phyloP scores from a whole-genome alignment of 2,329 filamentous ascomycete genomes.

The Aquanectria penicillioides region DNA sequence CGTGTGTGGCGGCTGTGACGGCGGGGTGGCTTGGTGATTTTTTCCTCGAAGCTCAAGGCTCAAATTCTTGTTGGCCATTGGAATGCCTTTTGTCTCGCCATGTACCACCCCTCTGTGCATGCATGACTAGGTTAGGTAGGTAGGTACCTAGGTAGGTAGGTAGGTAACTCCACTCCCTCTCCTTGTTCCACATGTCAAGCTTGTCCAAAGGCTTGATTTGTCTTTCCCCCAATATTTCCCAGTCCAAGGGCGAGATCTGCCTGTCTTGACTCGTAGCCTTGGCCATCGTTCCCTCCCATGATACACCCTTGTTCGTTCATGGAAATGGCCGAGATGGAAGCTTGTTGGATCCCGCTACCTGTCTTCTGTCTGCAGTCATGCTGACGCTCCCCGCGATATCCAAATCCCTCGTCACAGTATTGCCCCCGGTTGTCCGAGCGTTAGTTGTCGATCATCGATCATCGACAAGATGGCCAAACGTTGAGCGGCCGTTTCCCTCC shows the following conservation, averaged over 20 bases:
- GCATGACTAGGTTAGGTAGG: too few species aligned
- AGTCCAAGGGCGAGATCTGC: background rate
- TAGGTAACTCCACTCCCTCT: conserved; percentile 10
- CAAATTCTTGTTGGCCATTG: background rate
- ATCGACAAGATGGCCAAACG: background rate
- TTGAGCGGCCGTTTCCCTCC: background rate
- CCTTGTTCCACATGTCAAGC: conserved; percentile 22
- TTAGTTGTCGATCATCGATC: background rate
- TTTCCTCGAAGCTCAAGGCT: background rate
- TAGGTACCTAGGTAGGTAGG: too few species aligned
- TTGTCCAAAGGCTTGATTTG: conserved; percentile 19
- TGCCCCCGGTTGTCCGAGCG: too few species aligned
- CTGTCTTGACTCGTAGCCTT: background rate
- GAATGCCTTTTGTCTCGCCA: conserved; percentile 4
- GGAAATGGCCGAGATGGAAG: too few species aligned
- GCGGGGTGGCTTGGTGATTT: conserved; percentile 6
- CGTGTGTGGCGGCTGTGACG: conserved; percentile 1
- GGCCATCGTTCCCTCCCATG: background rate
- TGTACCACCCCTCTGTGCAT: conserved; percentile 7
- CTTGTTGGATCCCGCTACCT: too few species aligned
- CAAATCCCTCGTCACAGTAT: background rate
- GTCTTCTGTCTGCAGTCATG: background rate
- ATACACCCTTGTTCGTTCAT: background rate
- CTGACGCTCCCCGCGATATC: background rate
- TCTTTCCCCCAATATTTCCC: conserved; percentile 13